Conservation (phyloP, 2,329 filamentous ascomycete genomes). For the Ceratocystis eucalypticola region DNA sequence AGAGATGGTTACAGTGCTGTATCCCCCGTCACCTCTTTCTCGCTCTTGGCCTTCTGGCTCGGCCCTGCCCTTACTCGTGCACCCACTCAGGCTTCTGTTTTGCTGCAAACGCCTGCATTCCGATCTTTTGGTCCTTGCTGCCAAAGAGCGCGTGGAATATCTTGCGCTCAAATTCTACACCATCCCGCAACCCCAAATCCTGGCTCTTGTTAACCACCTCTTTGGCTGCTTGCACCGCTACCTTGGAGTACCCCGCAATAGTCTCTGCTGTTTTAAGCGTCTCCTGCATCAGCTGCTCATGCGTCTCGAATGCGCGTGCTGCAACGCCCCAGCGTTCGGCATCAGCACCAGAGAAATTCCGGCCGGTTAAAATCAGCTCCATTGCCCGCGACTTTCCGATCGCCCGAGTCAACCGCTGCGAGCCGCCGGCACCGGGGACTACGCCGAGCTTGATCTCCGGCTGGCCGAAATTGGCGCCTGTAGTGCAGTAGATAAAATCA, state of each 20-base stretch:
- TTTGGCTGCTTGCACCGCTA: slow-evolving; percentile 83
- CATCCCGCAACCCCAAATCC: slow-evolving; percentile 73
- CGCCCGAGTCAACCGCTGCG: slow-evolving; percentile 71
- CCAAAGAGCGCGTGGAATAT: slow-evolving; percentile 91
- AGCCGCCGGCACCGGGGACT: slow-evolving; percentile 83
- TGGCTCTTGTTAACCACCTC: slow-evolving; percentile 99
- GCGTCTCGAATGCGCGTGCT: slow-evolving; percentile 62
- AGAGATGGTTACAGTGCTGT: background rate
- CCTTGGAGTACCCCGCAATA: slow-evolving; percentile 72
- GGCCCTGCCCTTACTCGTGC: slow-evolving; percentile 29
- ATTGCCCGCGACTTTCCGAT: slow-evolving; percentile 77
- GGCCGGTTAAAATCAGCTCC: slow-evolving; percentile 80
- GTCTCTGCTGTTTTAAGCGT: slow-evolving; percentile 73
- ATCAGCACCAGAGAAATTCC: slow-evolving; percentile 68
- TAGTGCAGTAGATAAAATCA: slow-evolving; percentile 84
- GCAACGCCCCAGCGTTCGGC: slow-evolving; percentile 86
- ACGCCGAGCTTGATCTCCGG: slow-evolving; percentile 93
- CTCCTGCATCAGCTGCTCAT: slow-evolving; percentile 70
- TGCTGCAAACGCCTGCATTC: slow-evolving; percentile 87
- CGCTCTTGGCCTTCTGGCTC: no score
- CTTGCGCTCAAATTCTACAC: slow-evolving; percentile 85
- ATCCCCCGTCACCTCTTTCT: background rate
- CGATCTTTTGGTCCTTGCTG: slow-evolving; percentile 92
- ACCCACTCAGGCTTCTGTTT: slow-evolving; percentile 91
- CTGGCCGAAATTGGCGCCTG: slow-evolving; percentile 81